Evolutionary conservation across 2,329 filamentous ascomycete genomes (phyloP).

Genomic region (Chaetoscypha palmicola): DNA sequence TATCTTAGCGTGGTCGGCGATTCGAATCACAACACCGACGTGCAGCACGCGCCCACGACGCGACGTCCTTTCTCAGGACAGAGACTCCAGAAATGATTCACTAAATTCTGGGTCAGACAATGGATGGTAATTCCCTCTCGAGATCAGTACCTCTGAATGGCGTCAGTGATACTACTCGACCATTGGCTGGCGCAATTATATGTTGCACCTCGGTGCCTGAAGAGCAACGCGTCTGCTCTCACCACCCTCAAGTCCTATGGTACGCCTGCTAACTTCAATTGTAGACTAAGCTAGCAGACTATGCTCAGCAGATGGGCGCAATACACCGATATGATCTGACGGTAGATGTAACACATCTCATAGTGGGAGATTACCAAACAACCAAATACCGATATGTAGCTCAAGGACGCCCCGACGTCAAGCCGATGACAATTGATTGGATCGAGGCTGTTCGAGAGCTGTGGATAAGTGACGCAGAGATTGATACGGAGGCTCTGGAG

Average conservation of each 20-base stretch:
- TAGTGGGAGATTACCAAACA: constrained; percentile 84
- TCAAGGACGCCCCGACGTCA: constrained; percentile 77
- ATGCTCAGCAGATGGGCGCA: constrained; percentile 76
- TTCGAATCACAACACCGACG: too few species aligned
- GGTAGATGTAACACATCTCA: constrained; percentile 89
- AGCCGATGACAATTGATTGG: constrained; percentile 76
- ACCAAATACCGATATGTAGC: constrained; percentile 95
- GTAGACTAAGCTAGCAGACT: constrained; percentile 50
- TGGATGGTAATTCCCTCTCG: constrained; percentile 3
- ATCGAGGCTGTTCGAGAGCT: constrained; percentile 69
- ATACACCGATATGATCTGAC: constrained; percentile 85
- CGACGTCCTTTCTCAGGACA: too few species aligned
- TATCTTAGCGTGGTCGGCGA: too few species aligned
- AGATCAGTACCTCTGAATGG: constrained; percentile 17
- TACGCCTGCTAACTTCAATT: constrained; percentile 4
- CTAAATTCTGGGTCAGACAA: too few species aligned
- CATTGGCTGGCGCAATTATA: constrained; percentile 66
- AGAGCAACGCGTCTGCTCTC: constrained; percentile 62
- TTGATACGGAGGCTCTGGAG: constrained; percentile 67
- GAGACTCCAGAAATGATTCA: too few species aligned
- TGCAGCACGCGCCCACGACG: too few species aligned
- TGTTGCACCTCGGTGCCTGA: constrained; percentile 83
- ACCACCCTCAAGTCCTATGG: not conserved
- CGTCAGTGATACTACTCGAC: constrained; percentile 17
- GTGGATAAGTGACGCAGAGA: constrained; percentile 74